phyloP scores from a whole-genome alignment of 2,329 filamentous ascomycete genomes.

The Moelleriella libera region DNA sequence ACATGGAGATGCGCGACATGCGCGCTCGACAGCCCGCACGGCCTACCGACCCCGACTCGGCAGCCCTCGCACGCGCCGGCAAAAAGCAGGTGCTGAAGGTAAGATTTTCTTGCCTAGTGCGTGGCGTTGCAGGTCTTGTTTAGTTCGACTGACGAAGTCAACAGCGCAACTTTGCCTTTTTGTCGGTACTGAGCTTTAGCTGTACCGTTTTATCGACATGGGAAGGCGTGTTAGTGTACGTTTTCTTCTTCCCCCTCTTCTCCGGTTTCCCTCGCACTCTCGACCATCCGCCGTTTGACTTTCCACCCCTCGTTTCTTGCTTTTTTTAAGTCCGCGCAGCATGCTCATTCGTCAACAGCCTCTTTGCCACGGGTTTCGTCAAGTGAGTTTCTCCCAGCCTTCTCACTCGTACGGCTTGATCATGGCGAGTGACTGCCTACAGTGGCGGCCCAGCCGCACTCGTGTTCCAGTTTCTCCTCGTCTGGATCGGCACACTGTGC shows the following conservation, averaged over 20 bases:
- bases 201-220: constrained; percentile 38
- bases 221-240: constrained; percentile 23
- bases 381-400: too few relatives aligned
- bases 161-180: constrained; percentile 30
- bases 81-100: constrained; percentile 16
- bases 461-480: constrained; percentile 35
- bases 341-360: too few relatives aligned
- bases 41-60: neutral
- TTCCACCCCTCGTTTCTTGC: too few relatives aligned
- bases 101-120: neutral
- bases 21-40: too few relatives aligned
- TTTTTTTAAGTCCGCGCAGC: too few relatives aligned
- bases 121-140: neutral
- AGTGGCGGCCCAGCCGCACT: constrained; percentile 37
- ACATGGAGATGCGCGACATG: too few relatives aligned
- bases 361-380: neutral
- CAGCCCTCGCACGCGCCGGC: constrained; percentile 10
- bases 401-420: too few relatives aligned
- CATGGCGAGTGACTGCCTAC: too few relatives aligned
- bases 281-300: too few relatives aligned
- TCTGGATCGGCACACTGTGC: constrained; percentile 29
- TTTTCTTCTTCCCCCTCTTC: neutral
- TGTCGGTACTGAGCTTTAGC: constrained; percentile 36
- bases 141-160: neutral
- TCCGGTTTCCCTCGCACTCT: too few relatives aligned